phyloP scores from a whole-genome alignment of 352 stramenopile species.

The Phytophthora litchii region DNA sequence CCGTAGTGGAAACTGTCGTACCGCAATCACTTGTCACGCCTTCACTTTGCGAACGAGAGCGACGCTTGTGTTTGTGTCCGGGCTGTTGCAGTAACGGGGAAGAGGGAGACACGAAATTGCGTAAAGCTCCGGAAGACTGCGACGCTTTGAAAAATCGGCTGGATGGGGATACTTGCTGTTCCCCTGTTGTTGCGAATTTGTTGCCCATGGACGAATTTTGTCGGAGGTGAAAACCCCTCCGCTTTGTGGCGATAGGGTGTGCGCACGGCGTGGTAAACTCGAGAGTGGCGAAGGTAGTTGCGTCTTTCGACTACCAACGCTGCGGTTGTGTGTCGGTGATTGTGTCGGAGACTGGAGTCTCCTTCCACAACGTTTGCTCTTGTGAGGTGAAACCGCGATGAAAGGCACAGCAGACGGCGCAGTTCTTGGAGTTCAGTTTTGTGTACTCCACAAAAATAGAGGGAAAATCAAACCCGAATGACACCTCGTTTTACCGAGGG shows the following conservation, averaged over 20 bases:
- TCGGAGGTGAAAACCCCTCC: neutral
- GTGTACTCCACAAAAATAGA: conserved; percentile 26
- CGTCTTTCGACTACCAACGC: conserved; percentile 9
- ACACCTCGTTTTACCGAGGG: conserved; percentile 27
- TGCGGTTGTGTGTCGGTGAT: conserved; percentile 6
- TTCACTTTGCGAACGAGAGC: conserved; percentile 36
- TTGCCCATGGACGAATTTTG: conserved; percentile 35
- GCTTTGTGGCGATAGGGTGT: neutral
- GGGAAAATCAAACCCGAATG: conserved; percentile 32
- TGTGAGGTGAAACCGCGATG: conserved; percentile 32
- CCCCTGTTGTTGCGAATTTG: conserved; percentile 10
- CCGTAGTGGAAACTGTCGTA: conserved; percentile 29
- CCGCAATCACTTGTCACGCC: conserved; percentile 42
- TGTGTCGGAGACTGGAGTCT: conserved; percentile 26
- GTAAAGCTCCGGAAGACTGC: neutral
- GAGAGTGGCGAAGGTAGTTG: conserved; percentile 18
- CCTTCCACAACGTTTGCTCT: conserved; percentile 7
- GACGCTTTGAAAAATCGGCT: conserved; percentile 22
- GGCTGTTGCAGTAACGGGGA: conserved; percentile 15
- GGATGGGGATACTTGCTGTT: conserved; percentile 18
- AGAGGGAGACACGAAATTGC: conserved; percentile 23
- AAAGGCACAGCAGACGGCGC: conserved; percentile 33
- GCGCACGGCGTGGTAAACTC: conserved; percentile 21
- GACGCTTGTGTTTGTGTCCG: conserved; percentile 21
- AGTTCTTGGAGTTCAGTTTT: conserved; percentile 15